Evolutionary conservation across 495 filamentous ascomycete species (phyloP), one percentile per base, ranked within the genome.

Genomic region (Xylaria venustula): DNA sequence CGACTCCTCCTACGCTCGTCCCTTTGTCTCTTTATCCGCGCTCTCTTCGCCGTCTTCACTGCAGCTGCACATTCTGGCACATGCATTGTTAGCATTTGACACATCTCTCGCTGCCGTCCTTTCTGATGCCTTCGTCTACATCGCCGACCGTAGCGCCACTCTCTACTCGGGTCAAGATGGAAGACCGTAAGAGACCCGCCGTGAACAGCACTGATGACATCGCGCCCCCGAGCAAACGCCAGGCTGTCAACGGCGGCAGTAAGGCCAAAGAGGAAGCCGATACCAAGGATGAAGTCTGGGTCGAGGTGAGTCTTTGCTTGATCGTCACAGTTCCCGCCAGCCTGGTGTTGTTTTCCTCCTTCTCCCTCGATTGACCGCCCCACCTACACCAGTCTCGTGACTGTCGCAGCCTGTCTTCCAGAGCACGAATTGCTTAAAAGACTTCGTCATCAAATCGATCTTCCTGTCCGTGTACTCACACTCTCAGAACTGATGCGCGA

Each of bases 141-240:
- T 83, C 85, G 65, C 79, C 82, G 73, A 81, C 87, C 75, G 81
- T 88, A 77, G 77, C 80, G 80, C 83, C 89, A 82, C 83, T 86
- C 71, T 79, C 81, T 73, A 76, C 75, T 73, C 72, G 79, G 75
- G 81, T 87, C 84, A 96, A 92, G 84, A 96, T 96, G 92, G 92
- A 97, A 81, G 91, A 96, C 81, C 91, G 92, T 85, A 97, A 96
- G 82, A 86, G 92, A 85, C 87, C 90, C 66, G 88, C 91, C 63
- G 79, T 85, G 55, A 77, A 80, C 71, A 88, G 86, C 66, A 77
- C 84, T 70, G 91, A 93, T 75, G 90, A 93, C 50, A 79, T 86
- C 62, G 90, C 88, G 58, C 92, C 92, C 42, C 90, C 91, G 8
- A 85, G 82, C 68, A 97, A 96, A 83, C 87, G 90, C 73, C 91